Evolutionary conservation across 176 grass and related monocot species (phyloP), one percentile per base, ranked within the genome.

Genomic region (Dendrocalamus sinicus): DNA sequence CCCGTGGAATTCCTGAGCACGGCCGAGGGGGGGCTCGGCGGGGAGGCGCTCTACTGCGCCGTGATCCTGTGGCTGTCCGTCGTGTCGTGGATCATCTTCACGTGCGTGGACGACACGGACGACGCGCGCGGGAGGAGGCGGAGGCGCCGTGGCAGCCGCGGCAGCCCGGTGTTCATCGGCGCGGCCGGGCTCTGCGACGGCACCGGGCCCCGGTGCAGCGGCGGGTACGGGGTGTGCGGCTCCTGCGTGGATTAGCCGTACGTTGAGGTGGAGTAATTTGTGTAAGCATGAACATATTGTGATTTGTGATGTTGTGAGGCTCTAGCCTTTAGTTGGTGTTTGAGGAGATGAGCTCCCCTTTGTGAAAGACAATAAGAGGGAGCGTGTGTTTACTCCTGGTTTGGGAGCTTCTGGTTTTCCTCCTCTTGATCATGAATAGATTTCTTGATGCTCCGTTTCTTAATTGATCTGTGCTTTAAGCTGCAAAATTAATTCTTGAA

Each of bases 81-180:
- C 24, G 63, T 94, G 81, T 92, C 93, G 19, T 92, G 89, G 86
- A 94, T 98, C 90, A 94, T 98, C 71, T 93, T 98, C 88, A 88
- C 90, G 46, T 81, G 83, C 52, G 88, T 85, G 67, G 88, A 90
- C 70, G 83, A 86, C 43, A 66, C 12, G 46, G 85, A 55, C 14
- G 85, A 50, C 19, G 23, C 10, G 5, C 7, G 61, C 9, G 53
- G 72, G 32, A 41, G 78, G 5, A 35, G 90, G n/a, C 55, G 72
- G 86, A 61, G 73, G 30, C 66, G 84, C 11, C 43, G 83, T 2
- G 10, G 72, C 59, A 51, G 77, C 80, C 73, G 89, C 0, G 59
- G 76, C 12, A 91, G 75, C 85, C 88, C 71, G 22, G 91, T 87
- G 53, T 87, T 90, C 84, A 62, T 89, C 53, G 87, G 88, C 80